Evolutionary conservation across 2,329 filamentous ascomycete species (phyloP).

Genomic region (Aspergillus pseudotamarii): DNA sequence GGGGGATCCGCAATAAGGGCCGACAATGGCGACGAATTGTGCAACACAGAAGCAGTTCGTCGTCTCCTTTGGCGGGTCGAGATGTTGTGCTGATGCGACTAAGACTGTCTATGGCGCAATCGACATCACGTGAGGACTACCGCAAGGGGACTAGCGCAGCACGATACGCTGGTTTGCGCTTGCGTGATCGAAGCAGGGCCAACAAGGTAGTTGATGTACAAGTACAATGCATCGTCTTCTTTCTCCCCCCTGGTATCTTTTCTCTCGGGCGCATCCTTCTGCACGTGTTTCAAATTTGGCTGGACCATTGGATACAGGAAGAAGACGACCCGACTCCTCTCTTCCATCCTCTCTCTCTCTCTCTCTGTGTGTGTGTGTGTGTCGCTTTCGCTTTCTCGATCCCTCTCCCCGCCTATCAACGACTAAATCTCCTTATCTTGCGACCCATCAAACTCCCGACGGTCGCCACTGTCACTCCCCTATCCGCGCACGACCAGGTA

Average conservation of each 20-base stretch:
- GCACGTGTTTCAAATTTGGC: slow-evolving; percentile 4
- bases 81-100: slow-evolving; percentile 15
- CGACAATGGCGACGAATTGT: slow-evolving; percentile 20
- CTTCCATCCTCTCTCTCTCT: no score
- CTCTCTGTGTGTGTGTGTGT: no score
- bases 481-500: not conserved
- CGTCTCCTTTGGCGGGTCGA: not conserved
- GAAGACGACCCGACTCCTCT: not conserved
- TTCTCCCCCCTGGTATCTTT: not conserved
- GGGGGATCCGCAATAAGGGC: slow-evolving; percentile 20
- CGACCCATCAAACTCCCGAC: not conserved
- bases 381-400: not conserved
- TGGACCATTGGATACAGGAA: slow-evolving; percentile 6
- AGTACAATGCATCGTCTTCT: not conserved
- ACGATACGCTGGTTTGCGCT: slow-evolving; percentile 18
- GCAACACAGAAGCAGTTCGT: not conserved
- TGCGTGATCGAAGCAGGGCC: slow-evolving; percentile 21
- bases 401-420: not conserved
- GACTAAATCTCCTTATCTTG: not conserved
- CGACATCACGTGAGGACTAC: slow-evolving; percentile 21
- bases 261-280: slow-evolving; percentile 7
- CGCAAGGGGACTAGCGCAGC: slow-evolving; percentile 7
- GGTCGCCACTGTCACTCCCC: not conserved
- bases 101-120: slow-evolving; percentile 23
- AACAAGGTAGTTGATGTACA: not conserved